Evolutionary conservation across 192 early-diverging fungal species (phyloP).

Genomic region (Pecoramyces ruminantium): DNA sequence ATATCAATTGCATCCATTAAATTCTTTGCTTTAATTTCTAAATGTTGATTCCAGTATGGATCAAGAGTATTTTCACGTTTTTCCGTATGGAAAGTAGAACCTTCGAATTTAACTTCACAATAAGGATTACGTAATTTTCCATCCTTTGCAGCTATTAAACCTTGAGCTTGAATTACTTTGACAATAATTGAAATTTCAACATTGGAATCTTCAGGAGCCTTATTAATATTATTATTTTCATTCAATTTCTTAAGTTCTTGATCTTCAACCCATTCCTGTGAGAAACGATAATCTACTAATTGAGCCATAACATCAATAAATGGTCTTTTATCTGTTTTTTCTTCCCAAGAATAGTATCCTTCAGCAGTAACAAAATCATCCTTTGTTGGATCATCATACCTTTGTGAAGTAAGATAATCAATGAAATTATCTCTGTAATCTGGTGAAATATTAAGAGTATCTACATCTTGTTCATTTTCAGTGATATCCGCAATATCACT

Average conservation of each 20-base stretch:
- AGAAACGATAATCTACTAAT: not conserved
- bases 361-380: not conserved
- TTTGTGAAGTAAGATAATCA: not conserved
- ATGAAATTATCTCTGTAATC: not conserved
- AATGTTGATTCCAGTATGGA: constrained; percentile 28
- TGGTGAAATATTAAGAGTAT: not conserved
- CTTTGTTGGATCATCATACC: not conserved
- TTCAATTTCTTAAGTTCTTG: not conserved
- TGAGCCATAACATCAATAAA: not conserved
- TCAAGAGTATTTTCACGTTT: constrained; percentile 8
- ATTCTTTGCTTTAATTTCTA: constrained; percentile 13
- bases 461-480: not conserved
- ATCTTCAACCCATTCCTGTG: not conserved
- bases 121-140: constrained; percentile 24
- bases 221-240: too few relatives aligned
- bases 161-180: constrained; percentile 24
- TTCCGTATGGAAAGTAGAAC: constrained; percentile 24
- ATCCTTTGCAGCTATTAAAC: constrained; percentile 21
- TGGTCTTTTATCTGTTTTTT: not conserved
- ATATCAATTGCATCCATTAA: constrained; percentile 18
- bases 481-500: not conserved
- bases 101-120: constrained; percentile 24
- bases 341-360: not conserved
- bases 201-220: not conserved
- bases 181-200: constrained; percentile 3